phyloP scores from a whole-genome alignment of 2,329 filamentous ascomycete genomes.

The Diaporthe velutina region DNA sequence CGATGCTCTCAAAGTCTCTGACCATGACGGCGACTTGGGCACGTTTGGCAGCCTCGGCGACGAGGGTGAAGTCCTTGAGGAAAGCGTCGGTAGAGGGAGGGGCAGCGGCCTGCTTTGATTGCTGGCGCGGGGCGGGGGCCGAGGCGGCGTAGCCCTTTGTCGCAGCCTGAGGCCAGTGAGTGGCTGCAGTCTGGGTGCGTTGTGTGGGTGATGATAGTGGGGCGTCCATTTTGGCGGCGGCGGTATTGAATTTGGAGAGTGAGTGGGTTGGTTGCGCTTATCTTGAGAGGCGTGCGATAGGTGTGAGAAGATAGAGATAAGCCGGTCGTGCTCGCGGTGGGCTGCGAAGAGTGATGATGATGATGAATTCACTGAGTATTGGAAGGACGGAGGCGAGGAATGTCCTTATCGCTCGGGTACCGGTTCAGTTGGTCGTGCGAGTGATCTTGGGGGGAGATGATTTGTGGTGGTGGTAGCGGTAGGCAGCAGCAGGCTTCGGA shows the following conservation, averaged over 20 bases:
- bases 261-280: background rate
- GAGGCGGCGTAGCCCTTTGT: conserved; percentile 15
- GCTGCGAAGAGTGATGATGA: background rate
- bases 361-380: background rate
- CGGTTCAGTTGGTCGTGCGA: background rate
- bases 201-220: conserved; percentile 47
- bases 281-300: background rate
- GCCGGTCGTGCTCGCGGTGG: background rate
- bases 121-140: conserved; percentile 44
- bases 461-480: conserved; percentile 4
- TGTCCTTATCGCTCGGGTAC: background rate
- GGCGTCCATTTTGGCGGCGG: conserved; percentile 47
- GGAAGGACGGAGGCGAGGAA: background rate
- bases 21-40: conserved; percentile 92
- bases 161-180: conserved; percentile 44
- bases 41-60: conserved; percentile 93
- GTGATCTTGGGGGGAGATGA: background rate
- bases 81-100: conserved; percentile 68
- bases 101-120: conserved; percentile 41
- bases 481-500: conserved; percentile 21
- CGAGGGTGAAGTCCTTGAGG: conserved; percentile 84
- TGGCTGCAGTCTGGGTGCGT: conserved; percentile 45
- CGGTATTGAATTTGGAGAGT: background rate
- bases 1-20: conserved; percentile 84
- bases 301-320: background rate